Percentiles rank a stretch among this genome's conserved stretches.
These are phyloP conservation scores for Brasilioporus rufonigricans DNA, from an alignment of 768 basidiomycete species.

Conservation along the genomic window DNA sequence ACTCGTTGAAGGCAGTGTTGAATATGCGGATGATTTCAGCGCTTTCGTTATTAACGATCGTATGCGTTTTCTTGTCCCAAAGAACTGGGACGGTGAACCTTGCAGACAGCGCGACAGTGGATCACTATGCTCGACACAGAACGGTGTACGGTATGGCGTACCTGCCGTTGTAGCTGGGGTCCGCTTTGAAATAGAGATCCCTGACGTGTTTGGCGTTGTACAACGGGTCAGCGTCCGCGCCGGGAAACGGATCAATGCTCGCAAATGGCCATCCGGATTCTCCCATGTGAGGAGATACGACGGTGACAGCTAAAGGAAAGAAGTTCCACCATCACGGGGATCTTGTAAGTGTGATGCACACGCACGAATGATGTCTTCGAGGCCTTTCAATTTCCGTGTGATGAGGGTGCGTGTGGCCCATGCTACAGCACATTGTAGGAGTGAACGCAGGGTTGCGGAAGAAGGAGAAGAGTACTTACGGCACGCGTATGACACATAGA, in stretches of 20 bases:
- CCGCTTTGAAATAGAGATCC: slow-evolving; percentile 80
- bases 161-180: slow-evolving; percentile 73
- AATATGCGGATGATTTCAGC: slow-evolving; percentile 94
- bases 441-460: too few species aligned
- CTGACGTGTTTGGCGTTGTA: slow-evolving; percentile 68
- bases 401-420: slow-evolving; percentile 95
- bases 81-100: slow-evolving; percentile 88
- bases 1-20: slow-evolving; percentile 79
- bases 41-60: slow-evolving; percentile 95
- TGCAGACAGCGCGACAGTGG: neutral
- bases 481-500: slow-evolving; percentile 86
- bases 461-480: slow-evolving; percentile 44
- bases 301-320: slow-evolving; percentile 56
- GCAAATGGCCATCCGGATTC: slow-evolving; percentile 87
- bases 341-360: slow-evolving; percentile 3
- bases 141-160: slow-evolving; percentile 28
- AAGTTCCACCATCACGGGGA: neutral
- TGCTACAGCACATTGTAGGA: slow-evolving; percentile 45
- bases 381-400: slow-evolving; percentile 85
- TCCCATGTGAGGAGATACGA: slow-evolving; percentile 88
- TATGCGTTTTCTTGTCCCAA: slow-evolving; percentile 87
- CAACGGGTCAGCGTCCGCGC: slow-evolving; percentile 75
- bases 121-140: slow-evolving; percentile 49
- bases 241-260: slow-evolving; percentile 62
- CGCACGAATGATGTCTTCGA: slow-evolving; percentile 81